phyloP scores from a whole-genome alignment of 768 basidiomycete genomes.

The Cytidiella melzeri region DNA sequence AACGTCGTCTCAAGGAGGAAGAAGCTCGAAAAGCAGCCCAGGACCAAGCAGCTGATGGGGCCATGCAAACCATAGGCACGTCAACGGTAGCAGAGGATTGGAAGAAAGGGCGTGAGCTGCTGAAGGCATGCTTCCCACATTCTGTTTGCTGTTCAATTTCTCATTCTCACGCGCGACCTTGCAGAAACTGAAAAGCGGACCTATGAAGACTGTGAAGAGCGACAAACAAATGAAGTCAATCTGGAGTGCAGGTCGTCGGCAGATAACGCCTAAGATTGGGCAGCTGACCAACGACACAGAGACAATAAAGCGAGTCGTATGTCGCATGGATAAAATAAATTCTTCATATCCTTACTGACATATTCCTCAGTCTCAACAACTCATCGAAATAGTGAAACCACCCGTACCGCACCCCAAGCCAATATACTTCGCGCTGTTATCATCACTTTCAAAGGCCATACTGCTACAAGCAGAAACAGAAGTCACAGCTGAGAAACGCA shows the following conservation, averaged over 20 bases:
- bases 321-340: slow-evolving; percentile 23
- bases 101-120: slow-evolving; percentile 44
- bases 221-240: slow-evolving; percentile 46
- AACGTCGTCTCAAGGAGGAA: slow-evolving; percentile 29
- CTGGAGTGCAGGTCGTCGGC: slow-evolving; percentile 65
- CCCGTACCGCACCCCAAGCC: slow-evolving; percentile 21
- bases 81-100: slow-evolving; percentile 60
- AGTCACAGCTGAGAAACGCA: slow-evolving; percentile 81
- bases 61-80: slow-evolving; percentile 42
- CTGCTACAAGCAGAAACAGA: slow-evolving; percentile 92
- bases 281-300: slow-evolving; percentile 71
- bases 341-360: slow-evolving; percentile 14
- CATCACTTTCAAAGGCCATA: slow-evolving; percentile 84
- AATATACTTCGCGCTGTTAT: slow-evolving; percentile 75
- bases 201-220: slow-evolving; percentile 59
- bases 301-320: slow-evolving; percentile 59
- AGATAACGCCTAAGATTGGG: slow-evolving; percentile 83
- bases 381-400: slow-evolving; percentile 37
- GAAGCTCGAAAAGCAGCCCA: slow-evolving; percentile 28
- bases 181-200: slow-evolving; percentile 58
- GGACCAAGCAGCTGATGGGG: slow-evolving; percentile 30
- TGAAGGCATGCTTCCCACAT: slow-evolving; percentile 38
- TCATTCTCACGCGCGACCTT: slow-evolving; percentile 8
- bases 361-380: slow-evolving; percentile 30
- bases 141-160: slow-evolving; percentile 8